Base-by-base conservation (phyloP, 2,329 filamentous ascomycete species). In the Metarhizium humberi region DNA sequence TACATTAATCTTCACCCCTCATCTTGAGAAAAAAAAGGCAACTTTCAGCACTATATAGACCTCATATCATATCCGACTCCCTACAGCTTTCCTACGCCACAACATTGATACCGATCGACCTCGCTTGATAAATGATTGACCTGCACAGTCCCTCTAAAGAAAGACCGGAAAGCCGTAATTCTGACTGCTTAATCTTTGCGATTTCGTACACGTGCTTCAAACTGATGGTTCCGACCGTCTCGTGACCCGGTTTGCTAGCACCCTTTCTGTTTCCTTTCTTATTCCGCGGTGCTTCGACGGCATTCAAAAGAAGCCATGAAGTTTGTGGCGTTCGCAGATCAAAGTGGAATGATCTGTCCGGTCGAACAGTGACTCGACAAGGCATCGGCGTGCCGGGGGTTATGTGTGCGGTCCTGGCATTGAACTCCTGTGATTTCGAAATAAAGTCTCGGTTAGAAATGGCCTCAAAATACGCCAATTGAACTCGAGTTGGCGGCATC, bases 191-290 rank as follows among this genome's bases (percentile, higher is more conserved):
- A 67, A 99, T 95, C 78, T 90, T 92, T 61, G 94, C 94, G 72
- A 99, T 97, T 75, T 97, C 92, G 74, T 91, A 97, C 25, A 99
- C 78, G 74, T 99, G 94, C 78, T 99, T 99, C 66, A 99, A 75
- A 65, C 87, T 94, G 55, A 99, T 80, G 3, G 82, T 87, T 56
- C 92, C 94, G n/a, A 95, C 82, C 7, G 76, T 83, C 62, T 95
- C 90, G 58, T 86, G 78, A 1, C 86, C 88, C 0, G 90, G 87
- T 55, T 84, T 87, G 66, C 78, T 78, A 0, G 91, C 88, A 13
- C 91, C 94, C 66, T 90, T 82, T 62, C 90, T 77, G 65, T 88
- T 87, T 65, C 86, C 86, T 71, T 92, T 89, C 66, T 85, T 91
- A 55, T 79, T 78, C 49, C 79, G 69, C 6, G 86, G 80, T 6